A percentile compares a stretch with the other conserved stretches of the same genome.
Conservation (phyloP, 2,329 filamentous ascomycete genomes). For the Sporothrix pseudoabietina region DNA sequence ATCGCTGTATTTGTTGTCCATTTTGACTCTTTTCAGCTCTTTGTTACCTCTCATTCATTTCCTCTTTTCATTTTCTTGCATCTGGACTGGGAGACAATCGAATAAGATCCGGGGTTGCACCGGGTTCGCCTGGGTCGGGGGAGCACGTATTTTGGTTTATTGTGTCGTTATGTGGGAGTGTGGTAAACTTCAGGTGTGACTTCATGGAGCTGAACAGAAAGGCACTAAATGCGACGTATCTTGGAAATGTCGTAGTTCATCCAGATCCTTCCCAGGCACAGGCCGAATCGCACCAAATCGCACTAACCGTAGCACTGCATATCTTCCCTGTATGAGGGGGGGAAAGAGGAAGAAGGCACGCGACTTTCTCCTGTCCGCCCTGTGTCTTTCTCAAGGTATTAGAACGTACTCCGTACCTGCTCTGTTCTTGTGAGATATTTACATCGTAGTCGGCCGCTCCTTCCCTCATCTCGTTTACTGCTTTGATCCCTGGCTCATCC, state of each 20-base stretch:
- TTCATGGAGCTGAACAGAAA: background rate
- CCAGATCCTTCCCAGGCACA: slow-evolving; percentile 13
- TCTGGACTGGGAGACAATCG: no score
- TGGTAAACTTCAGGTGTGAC: background rate
- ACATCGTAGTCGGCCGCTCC: background rate
- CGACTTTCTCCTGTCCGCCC: slow-evolving; percentile 17
- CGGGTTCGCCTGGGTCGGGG: background rate
- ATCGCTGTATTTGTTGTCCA: background rate
- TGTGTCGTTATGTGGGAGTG: background rate
- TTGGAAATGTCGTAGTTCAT: slow-evolving; percentile 9
- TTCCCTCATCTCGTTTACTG: background rate
- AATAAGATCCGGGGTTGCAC: slow-evolving; percentile 6
- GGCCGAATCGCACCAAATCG: background rate
- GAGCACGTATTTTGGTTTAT: background rate
- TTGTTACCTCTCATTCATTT: background rate
- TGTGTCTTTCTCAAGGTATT: background rate
- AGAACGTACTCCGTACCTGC: background rate
- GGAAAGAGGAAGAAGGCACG: slow-evolving; percentile 21
- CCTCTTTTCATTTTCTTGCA: background rate
- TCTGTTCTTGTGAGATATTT: background rate
- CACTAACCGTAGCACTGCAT: background rate
- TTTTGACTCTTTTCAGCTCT: slow-evolving; percentile 6
- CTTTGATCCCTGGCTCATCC: background rate
- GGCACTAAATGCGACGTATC: background rate
- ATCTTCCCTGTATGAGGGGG: slow-evolving; percentile 4